Percentiles rank a stretch among this genome's conserved stretches.
These are phyloP conservation scores for Daedaleopsis sinensis DNA, from an alignment of 768 basidiomycete genomes.

Conservation along the genomic window DNA sequence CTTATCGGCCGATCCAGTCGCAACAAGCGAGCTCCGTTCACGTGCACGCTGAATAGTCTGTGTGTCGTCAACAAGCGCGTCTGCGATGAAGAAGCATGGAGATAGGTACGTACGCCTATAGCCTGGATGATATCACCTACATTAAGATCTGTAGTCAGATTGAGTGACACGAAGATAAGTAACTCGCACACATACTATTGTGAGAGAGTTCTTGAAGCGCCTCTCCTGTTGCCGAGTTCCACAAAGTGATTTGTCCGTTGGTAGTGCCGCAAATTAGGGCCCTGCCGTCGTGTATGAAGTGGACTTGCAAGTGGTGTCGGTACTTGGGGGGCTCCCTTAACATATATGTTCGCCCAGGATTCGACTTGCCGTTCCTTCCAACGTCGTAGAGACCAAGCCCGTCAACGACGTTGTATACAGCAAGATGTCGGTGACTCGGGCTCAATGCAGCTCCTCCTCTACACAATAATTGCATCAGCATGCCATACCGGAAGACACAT, in stretches of 20 bases:
- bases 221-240: neutral
- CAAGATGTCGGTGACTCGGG: neutral
- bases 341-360: neutral
- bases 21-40: too few species aligned
- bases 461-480: neutral
- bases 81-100: too few species aligned
- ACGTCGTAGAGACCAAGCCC: neutral
- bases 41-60: too few species aligned
- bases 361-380: neutral
- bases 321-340: neutral
- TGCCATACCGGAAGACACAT: too few species aligned
- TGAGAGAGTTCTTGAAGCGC: neutral
- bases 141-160: neutral
- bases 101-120: neutral
- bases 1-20: too few species aligned
- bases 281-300: neutral
- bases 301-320: neutral
- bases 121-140: constrained; percentile 2
- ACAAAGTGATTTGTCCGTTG: neutral
- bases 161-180: too few species aligned
- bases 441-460: neutral
- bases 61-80: too few species aligned
- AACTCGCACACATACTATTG: neutral
- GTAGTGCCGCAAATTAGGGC: neutral
- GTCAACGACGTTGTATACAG: neutral